Percentiles rank a stretch among this genome's conserved stretches.
Evolutionary conservation across 345 rosid genomes (phyloP).

Genomic region (Arabis hirsuta): DNA sequence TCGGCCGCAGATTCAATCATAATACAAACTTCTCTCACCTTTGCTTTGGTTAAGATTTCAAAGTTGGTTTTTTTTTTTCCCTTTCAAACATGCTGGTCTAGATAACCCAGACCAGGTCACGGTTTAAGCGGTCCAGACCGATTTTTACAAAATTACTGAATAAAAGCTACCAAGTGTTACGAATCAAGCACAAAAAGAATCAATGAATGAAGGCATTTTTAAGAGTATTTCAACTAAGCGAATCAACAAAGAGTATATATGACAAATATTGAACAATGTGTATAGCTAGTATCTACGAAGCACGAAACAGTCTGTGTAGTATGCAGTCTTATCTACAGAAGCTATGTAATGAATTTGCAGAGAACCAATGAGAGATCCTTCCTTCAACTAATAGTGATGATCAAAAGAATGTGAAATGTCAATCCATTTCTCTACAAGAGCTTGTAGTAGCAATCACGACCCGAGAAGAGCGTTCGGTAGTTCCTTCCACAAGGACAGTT

Average conservation of each 20-base stretch:
- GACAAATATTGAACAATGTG: neutral
- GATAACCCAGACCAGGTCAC: neutral
- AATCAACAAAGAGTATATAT: neutral
- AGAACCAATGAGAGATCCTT: constrained; percentile 5
- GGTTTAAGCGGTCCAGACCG: no score
- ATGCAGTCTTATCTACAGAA: constrained; percentile 12
- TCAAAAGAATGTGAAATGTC: constrained; percentile 16
- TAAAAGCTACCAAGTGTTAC: neutral
- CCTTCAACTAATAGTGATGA: constrained; percentile 1
- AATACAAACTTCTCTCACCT: no score
- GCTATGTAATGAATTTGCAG: neutral
- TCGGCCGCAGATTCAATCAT: no score
- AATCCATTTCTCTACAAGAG: constrained; percentile 32
- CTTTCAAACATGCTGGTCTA: neutral
- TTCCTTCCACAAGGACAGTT: constrained; percentile 45
- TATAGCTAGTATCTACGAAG: constrained; percentile 7
- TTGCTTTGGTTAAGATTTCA: no score
- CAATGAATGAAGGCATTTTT: neutral
- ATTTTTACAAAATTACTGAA: no score
- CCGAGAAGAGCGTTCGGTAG: constrained; percentile 46
- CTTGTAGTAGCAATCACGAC: constrained; percentile 49
- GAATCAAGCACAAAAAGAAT: neutral
- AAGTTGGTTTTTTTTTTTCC: no score
- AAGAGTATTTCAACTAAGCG: neutral
- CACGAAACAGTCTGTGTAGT: constrained; percentile 4